Evolutionary conservation across 176 grass and related monocot species (phyloP).

Genomic region (Coix lacrymajobi): DNA sequence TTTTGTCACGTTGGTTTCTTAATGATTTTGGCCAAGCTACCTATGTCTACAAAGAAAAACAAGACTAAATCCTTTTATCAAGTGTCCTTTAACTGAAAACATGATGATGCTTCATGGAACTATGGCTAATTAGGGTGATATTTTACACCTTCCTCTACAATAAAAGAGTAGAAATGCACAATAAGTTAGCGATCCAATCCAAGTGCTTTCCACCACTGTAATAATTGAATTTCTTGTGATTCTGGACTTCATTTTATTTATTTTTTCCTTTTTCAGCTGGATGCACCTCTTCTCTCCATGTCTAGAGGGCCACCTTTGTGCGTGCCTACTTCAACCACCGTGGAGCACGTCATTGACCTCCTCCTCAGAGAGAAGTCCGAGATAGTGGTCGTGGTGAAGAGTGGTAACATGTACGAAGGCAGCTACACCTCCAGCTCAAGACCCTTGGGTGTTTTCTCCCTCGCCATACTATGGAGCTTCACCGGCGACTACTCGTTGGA

Average conservation of each 20-base stretch:
- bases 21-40: not conserved
- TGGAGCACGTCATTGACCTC: constrained; percentile 66
- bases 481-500: not conserved
- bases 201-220: not conserved
- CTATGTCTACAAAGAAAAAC: not conserved
- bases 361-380: constrained; percentile 56
- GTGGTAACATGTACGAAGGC: constrained; percentile 53
- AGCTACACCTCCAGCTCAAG: constrained; percentile 61
- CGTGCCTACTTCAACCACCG: constrained; percentile 53
- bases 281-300: constrained; percentile 66
- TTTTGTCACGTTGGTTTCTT: not conserved
- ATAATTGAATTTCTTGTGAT: not conserved
- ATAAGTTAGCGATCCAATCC: too few relatives aligned
- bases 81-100: not conserved
- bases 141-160: not conserved
- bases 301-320: constrained; percentile 54
- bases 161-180: not conserved
- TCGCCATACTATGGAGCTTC: constrained; percentile 40
- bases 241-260: not conserved
- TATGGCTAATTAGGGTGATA: not conserved
- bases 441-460: constrained; percentile 65
- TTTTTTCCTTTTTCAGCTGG: constrained; percentile 39
- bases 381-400: constrained; percentile 71
- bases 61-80: not conserved
- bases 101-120: not conserved